phyloP scores from a whole-genome alignment of 1,139 yeast genomes.

The Debaryomyces udenii region DNA sequence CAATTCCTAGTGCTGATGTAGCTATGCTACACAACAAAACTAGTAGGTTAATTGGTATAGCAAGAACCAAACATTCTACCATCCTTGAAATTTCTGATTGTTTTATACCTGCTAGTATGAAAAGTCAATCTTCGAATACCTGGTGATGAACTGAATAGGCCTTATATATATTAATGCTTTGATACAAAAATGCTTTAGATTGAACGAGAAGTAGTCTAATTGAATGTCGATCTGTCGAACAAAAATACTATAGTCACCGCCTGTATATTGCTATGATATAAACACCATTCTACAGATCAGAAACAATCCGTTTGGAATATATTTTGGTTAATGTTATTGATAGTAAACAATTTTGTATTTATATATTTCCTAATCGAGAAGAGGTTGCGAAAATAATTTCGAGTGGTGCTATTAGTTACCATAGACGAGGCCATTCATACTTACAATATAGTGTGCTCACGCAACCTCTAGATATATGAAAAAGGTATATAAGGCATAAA shows the following conservation, averaged over 20 bases:
- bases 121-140: too few species aligned
- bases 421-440: too few species aligned
- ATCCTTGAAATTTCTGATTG: not conserved
- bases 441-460: too few species aligned
- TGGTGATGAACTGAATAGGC: too few species aligned
- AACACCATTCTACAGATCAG: not conserved
- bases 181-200: too few species aligned
- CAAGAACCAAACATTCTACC: not conserved
- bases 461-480: too few species aligned
- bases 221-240: too few species aligned
- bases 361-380: slow-evolving; percentile 13
- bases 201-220: too few species aligned
- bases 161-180: too few species aligned
- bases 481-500: too few species aligned
- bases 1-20: slow-evolving; percentile 6
- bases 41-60: slow-evolving; percentile 5
- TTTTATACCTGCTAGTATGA: too few species aligned
- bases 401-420: not conserved
- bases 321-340: slow-evolving; percentile 1
- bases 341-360: slow-evolving; percentile 7
- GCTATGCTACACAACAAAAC: slow-evolving; percentile 4
- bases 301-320: too few species aligned
- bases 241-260: not conserved
- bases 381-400: slow-evolving; percentile 9
- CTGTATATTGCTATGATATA: slow-evolving; percentile 6